phyloP scores from a whole-genome alignment of 2,329 filamentous ascomycete species.

The Metarhizium rileyi region DNA sequence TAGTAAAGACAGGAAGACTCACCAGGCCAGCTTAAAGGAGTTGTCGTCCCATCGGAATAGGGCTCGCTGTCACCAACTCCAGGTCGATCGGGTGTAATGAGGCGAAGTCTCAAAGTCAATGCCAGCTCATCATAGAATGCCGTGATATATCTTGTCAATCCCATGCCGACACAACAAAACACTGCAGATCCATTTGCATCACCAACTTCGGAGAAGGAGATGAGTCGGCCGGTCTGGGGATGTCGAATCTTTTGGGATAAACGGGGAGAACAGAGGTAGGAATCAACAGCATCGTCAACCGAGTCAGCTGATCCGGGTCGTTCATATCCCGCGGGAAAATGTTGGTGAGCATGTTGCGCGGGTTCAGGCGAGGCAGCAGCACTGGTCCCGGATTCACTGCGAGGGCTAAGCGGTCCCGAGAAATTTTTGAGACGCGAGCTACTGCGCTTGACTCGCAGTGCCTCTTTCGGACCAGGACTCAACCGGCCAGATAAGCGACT shows the following conservation, averaged over 20 bases:
- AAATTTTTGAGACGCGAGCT: constrained; percentile 49
- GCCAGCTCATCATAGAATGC: constrained; percentile 97
- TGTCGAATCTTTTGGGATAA: constrained; percentile 83
- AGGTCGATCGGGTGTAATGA: constrained; percentile 90
- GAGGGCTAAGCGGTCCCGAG: constrained; percentile 38
- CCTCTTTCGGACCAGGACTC: constrained; percentile 38
- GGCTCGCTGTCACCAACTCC: constrained; percentile 88
- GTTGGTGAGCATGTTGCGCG: constrained; percentile 15
- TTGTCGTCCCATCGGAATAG: constrained; percentile 71
- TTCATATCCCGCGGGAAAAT: constrained; percentile 48
- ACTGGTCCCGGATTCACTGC: constrained; percentile 25
- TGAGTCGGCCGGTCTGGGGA: constrained; percentile 74
- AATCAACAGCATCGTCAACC: constrained; percentile 77
- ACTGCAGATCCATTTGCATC: constrained; percentile 86
- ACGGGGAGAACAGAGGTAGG: constrained; percentile 73
- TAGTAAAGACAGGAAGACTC: constrained; percentile 25
- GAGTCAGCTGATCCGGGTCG: constrained; percentile 74
- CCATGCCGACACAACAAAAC: constrained; percentile 97
- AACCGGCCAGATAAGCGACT: constrained; percentile 38
- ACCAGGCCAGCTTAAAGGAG: constrained; percentile 91
- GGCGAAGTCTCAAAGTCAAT: constrained; percentile 71
- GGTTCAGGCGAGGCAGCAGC: constrained; percentile 16
- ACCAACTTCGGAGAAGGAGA: constrained; percentile 94
- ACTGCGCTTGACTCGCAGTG: constrained; percentile 40
- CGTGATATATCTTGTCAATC: constrained; percentile 87